Evolutionary conservation across 371 early-diverging fungal genomes (phyloP).

Genomic region (Mortierella sp.): DNA sequence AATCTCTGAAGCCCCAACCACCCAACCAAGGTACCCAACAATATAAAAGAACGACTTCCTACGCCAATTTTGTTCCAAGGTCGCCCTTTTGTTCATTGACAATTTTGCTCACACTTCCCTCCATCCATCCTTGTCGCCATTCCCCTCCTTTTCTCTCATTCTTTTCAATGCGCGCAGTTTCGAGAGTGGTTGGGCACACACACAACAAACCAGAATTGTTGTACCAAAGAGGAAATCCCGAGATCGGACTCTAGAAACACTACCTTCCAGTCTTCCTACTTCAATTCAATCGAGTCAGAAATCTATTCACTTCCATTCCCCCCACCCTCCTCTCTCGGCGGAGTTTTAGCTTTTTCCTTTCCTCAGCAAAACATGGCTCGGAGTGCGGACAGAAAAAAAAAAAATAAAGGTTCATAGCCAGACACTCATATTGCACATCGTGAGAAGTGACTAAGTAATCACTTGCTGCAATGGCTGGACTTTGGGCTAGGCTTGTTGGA

Average conservation of each 20-base stretch:
- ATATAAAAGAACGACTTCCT: constrained; percentile 3
- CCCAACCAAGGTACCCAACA: neutral
- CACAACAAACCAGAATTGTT: constrained; percentile 43
- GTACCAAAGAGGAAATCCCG: constrained; percentile 57
- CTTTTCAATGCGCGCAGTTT: constrained; percentile 2
- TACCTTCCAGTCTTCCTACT: neutral
- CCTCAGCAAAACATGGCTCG: constrained; percentile 8
- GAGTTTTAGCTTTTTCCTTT: neutral
- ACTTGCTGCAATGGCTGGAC: neutral
- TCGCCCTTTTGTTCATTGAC: neutral
- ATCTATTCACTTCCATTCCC: neutral
- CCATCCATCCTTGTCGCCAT: neutral
- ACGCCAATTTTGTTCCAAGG: neutral
- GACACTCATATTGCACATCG: neutral
- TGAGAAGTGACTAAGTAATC: constrained; percentile 8
- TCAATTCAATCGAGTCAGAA: constrained; percentile 1
- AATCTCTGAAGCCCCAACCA: no score
- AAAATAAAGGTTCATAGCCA: constrained; percentile 11
- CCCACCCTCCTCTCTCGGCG: neutral
- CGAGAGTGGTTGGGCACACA: neutral
- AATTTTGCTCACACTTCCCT: neutral
- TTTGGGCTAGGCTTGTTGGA: constrained; percentile 7
- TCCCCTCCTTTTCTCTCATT: neutral
- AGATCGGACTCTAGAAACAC: constrained; percentile 14
- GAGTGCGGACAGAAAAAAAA: neutral